Evolutionary conservation across 495 filamentous ascomycete species (phyloP), one percentile per base, ranked within the genome.

Genomic region (Hypoxylon intermedium): DNA sequence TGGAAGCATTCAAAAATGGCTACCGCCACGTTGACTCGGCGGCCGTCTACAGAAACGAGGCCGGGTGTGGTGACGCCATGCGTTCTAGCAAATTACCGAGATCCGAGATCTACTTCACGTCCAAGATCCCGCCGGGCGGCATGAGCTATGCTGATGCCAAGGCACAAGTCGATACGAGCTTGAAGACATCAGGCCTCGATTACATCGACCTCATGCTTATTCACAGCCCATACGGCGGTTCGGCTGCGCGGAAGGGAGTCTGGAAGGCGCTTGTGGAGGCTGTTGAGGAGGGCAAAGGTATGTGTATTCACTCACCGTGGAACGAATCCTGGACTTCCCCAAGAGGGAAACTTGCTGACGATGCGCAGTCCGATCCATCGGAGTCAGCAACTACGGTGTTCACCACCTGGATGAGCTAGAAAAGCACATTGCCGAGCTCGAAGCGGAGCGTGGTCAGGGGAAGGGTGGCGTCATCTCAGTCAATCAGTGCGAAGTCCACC

Each of bases 401-500:
- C 78, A 83, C 34, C 88, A 90, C 67, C 64, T 91, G 0, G 79
- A 89, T 49, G 86, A 91, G 73, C 72, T 97, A 40, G 89, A 95
- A 66, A 76, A 70, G 59, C 88, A 91, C 70, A 92, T 93, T 61
- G 81, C 84, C 58, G 79, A 87, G 69, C 75, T 85, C 5, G 85
- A 88, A 63, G 68, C 62, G 12, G 80, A 85, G 66, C 70, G 78
- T 50, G 81, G 82, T 3, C 80, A 82, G 60, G 89, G 88, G 6
- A 85, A 81, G 48, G 91, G 88, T 9, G 90, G 90, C 2, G 75
- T 91, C 16, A 80, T 97, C 65, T 86, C 84, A 45, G 89, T 96
- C 6, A 90, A 89, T 9, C 92, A 96, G 72, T 90, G 90, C 67
- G 93, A 97, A 75, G 76, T 97, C 13, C 93, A 98, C 68, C 92